Conservation (phyloP, 352 stramenopile species). For the Phytophthora ohioensis region DNA sequence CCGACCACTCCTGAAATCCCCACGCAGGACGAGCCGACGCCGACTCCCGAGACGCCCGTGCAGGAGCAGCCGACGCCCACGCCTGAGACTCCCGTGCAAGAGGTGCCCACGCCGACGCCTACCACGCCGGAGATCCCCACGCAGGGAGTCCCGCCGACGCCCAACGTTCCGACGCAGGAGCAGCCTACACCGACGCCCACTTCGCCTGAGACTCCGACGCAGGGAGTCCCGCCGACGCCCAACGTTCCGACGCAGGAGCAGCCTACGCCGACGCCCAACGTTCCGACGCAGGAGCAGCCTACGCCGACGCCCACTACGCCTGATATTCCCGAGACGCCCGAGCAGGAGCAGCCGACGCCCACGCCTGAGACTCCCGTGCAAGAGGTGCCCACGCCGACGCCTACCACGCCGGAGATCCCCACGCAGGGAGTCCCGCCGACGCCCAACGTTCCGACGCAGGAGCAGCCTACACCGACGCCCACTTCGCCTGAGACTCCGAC, state of each 20-base stretch:
- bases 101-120: slow-evolving; percentile 2
- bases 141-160: neutral
- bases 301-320: slow-evolving; percentile 7
- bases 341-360: neutral
- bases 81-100: neutral
- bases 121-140: neutral
- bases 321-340: neutral
- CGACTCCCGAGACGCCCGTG: neutral
- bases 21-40: neutral
- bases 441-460: neutral
- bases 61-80: slow-evolving; percentile 2
- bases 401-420: neutral
- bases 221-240: neutral
- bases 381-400: neutral
- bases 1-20: slow-evolving; percentile 4
- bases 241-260: neutral
- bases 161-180: neutral
- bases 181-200: neutral
- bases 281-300: slow-evolving; percentile 1
- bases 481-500: neutral
- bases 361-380: neutral
- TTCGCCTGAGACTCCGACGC: neutral
- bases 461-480: too few species aligned
- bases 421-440: too few species aligned
- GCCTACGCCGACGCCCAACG: slow-evolving; percentile 3